phyloP scores from a whole-genome alignment of 2,329 filamentous ascomycete species.

The Magnaporthiopsis rhizophila region DNA sequence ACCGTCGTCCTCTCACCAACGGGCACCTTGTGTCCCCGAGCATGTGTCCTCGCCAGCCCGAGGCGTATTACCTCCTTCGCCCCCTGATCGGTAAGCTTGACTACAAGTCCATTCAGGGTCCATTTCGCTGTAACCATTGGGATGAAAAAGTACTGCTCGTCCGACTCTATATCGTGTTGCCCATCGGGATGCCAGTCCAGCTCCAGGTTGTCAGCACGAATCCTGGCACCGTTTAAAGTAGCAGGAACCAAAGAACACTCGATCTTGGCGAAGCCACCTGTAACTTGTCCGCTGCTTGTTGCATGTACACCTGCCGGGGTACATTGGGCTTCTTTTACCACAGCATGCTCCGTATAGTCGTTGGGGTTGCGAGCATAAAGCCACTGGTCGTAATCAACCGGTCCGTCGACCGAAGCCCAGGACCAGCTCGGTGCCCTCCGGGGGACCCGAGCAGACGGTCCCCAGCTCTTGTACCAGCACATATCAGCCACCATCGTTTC shows the following conservation, averaged over 20 bases:
- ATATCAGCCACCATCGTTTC: neutral
- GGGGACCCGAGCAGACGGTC: neutral
- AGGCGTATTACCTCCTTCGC: neutral
- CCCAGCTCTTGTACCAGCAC: neutral
- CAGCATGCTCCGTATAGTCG: neutral
- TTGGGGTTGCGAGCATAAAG: rapidly evolving
- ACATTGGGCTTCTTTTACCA: neutral
- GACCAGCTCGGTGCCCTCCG: neutral
- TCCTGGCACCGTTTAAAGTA: neutral
- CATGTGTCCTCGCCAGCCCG: neutral
- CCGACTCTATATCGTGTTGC: neutral
- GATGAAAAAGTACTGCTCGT: neutral
- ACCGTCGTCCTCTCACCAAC: neutral
- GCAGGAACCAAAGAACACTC: neutral
- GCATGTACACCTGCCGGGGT: neutral
- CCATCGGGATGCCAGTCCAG: neutral
- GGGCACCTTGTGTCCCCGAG: neutral
- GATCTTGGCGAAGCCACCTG: neutral
- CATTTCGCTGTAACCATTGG: neutral
- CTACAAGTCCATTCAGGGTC: neutral
- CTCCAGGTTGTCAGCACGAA: neutral
- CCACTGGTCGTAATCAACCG: neutral
- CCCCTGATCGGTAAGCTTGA: neutral
- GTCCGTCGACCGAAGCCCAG: neutral
- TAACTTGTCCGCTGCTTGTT: neutral